phyloP scores from a whole-genome alignment of 768 basidiomycete species.

The Termitomyces sp. region DNA sequence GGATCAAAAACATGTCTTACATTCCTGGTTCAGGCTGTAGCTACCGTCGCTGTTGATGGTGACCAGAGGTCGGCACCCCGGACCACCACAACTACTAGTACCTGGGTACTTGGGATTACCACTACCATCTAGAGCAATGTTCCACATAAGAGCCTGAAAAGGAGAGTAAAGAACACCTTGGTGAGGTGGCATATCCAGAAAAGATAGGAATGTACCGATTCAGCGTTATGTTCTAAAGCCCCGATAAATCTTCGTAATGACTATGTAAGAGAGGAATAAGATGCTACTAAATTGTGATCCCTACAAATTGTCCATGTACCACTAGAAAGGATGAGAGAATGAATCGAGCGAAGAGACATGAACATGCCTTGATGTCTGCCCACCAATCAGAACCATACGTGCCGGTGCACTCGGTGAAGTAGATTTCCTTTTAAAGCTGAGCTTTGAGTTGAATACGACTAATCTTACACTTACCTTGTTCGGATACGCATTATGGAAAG shows the following conservation, averaged over 20 bases:
- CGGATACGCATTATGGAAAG: constrained; percentile 18
- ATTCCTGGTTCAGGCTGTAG: constrained; percentile 72
- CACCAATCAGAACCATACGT: constrained; percentile 72
- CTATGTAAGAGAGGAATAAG: not conserved
- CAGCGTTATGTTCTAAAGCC: constrained; percentile 14
- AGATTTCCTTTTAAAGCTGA: constrained; percentile 31
- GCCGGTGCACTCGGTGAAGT: constrained; percentile 64
- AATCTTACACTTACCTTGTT: constrained; percentile 9
- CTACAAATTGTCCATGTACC: constrained; percentile 23
- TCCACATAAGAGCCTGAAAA: constrained; percentile 58
- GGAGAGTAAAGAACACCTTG: not conserved
- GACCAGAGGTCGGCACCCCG: constrained; percentile 64
- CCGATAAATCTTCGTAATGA: constrained; percentile 19
- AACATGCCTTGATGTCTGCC: constrained; percentile 66
- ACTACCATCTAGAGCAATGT: constrained; percentile 58
- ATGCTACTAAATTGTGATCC: not conserved
- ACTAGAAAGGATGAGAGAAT: constrained; percentile 6
- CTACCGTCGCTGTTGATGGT: constrained; percentile 62
- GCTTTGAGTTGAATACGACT: too few species aligned
- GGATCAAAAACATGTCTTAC: constrained; percentile 27
- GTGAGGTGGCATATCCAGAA: constrained; percentile 9
- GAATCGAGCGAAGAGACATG: not conserved
- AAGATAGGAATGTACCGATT: constrained; percentile 9
- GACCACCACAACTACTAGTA: constrained; percentile 54
- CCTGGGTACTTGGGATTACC: constrained; percentile 67